Conservation (phyloP, 163 green algal genomes). For the Trebouxiophyceae sp. region DNA sequence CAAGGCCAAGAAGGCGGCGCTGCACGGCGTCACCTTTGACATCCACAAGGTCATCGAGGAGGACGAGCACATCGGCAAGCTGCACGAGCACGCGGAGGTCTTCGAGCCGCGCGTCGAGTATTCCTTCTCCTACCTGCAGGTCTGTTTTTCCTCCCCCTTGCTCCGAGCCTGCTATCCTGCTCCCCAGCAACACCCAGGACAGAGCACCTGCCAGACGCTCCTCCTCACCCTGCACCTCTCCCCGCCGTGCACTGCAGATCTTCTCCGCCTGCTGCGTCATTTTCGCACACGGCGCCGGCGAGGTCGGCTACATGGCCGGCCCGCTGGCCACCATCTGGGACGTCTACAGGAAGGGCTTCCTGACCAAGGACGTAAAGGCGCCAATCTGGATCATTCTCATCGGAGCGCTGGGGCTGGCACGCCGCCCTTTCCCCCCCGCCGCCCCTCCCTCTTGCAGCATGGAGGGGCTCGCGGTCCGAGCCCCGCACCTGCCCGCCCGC, state of each 20-base stretch:
- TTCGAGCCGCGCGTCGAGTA: constrained; percentile 37
- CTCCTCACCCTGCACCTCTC: no score
- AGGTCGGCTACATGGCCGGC: constrained; percentile 58
- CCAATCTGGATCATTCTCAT: constrained; percentile 53
- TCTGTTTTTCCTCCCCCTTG: constrained; percentile 8
- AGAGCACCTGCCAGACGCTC: no score
- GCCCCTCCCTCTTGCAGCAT: no score
- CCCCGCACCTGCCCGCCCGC: no score
- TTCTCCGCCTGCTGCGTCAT: constrained; percentile 52
- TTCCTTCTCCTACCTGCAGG: constrained; percentile 30
- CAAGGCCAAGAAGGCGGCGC: constrained; percentile 5
- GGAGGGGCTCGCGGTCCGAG: no score
- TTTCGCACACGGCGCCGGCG: constrained; percentile 63
- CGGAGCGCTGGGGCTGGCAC: constrained; percentile 33
- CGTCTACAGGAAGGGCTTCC: constrained; percentile 18
- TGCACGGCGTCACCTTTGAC: constrained; percentile 23
- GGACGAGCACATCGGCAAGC: constrained; percentile 28
- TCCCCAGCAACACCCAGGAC: no score
- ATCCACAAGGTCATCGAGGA: constrained; percentile 37
- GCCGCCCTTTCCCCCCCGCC: no score
- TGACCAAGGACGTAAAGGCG: constrained; percentile 10
- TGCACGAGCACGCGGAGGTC: constrained; percentile 37
- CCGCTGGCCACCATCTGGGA: constrained; percentile 43
- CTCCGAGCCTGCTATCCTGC: neutral
- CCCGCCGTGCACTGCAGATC: no score